phyloP scores from a whole-genome alignment of 140 eudicot species.

The Oenanthe javanica region DNA sequence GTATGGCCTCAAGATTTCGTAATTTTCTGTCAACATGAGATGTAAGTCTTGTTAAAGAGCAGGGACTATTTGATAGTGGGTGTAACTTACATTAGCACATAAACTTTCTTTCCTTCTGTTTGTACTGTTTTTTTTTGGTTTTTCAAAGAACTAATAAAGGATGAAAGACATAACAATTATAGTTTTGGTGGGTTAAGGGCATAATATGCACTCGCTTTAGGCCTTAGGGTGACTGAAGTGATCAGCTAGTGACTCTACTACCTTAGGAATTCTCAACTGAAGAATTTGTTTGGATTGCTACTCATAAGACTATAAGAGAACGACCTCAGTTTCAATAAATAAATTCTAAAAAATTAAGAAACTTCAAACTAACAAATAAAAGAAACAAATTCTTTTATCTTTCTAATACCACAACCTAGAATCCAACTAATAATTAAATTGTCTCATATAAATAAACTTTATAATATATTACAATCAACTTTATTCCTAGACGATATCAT shows the following conservation, averaged over 20 bases:
- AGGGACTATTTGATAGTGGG: background rate
- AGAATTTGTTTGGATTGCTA: background rate
- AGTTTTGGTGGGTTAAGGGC: background rate
- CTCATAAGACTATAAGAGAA: background rate
- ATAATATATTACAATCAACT: background rate
- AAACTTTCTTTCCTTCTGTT: background rate
- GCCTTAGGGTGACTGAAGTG: background rate
- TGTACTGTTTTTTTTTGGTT: background rate
- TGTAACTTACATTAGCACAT: background rate
- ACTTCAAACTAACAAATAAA: background rate
- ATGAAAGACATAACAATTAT: too few species aligned
- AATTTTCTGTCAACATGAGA: background rate
- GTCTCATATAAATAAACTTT: background rate
- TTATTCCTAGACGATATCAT: background rate
- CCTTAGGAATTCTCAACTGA: background rate
- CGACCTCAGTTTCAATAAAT: background rate
- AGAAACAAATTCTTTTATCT: too few species aligned
- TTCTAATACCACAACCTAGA: background rate
- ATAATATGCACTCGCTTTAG: background rate
- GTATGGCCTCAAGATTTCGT: background rate
- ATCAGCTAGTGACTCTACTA: background rate
- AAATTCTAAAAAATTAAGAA: background rate
- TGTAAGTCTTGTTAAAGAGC: background rate
- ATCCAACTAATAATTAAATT: background rate
- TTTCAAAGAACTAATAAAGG: background rate